Evolutionary conservation across 1,139 yeast species (phyloP), one percentile per base, ranked within the genome.

Genomic region (Torulaspora globosa): DNA sequence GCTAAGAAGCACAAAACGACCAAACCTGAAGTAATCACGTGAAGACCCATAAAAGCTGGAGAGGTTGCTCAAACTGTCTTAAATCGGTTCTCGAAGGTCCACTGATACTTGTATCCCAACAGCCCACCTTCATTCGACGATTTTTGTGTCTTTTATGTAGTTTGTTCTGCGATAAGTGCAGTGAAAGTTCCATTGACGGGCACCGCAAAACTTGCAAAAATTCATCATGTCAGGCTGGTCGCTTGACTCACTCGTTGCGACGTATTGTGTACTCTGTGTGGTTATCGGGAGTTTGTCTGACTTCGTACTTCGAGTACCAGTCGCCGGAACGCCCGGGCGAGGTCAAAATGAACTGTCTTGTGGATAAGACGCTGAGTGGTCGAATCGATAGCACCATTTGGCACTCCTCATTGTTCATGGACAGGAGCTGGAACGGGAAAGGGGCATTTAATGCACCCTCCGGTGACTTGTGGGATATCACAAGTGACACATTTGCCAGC

Each of bases 191-290:
- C 6, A 26, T n/a, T 5, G 12, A 26, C 12, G 12, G 12, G 12
- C 29, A n/a, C 12, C 12, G 28, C 28, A 12, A 23, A 23, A 23
- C 8, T 8, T 23, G 5, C 7, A 23, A 26, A 26, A 26, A 26
- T 5, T 26, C 28, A 9, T 9, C 3, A 3, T 24, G 28, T 4
- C 11, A 9, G 10, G 28, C 28, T 26, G n/a, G 10, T n/a, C 12
- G 29, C n/a, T 26, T 5, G 12, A 11, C 6, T 26, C 29, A 37
- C 5, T 39, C 32, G n/a, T 34, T 21, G 24, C 21, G 31, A 5
- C 36, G 40, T 6, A 48, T 33, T 1, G 56, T 56, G 36, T 49
- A 58, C 34, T 58, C 61, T 19, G 51, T 49, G 40, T 51, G 53
- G 1, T 58, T 58, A 37, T 49, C 55, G 10, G 39, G 28, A 3